A percentile compares a stretch with the other conserved stretches of the same genome.
Evolutionary conservation across 106 monocot species (phyloP).

Genomic region (Phalaenopsis aphrodite): DNA sequence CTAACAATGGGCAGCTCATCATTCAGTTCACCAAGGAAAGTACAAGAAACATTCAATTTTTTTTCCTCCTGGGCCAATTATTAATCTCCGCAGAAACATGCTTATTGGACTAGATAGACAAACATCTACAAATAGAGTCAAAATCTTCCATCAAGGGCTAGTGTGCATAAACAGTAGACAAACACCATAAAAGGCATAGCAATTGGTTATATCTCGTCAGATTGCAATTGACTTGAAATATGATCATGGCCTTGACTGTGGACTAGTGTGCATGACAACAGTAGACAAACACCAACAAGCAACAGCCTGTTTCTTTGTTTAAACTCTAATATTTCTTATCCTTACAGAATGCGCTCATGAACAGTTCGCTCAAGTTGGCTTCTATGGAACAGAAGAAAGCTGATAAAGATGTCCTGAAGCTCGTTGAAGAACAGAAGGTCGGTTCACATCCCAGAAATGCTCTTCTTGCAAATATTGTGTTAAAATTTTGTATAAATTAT

Average conservation of each 20-base stretch:
- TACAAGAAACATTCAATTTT: too few relatives aligned
- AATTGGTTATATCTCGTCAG: too few relatives aligned
- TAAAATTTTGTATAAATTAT: background rate
- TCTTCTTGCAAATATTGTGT: background rate
- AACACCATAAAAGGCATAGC: too few relatives aligned
- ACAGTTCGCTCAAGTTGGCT: slow-evolving; percentile 47
- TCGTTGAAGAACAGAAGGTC: slow-evolving; percentile 76
- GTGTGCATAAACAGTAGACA: too few relatives aligned
- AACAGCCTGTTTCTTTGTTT: background rate
- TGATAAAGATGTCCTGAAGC: slow-evolving; percentile 52
- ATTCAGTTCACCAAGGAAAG: too few relatives aligned
- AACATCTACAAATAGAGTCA: too few relatives aligned
- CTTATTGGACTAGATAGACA: too few relatives aligned
- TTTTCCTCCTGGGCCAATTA: too few relatives aligned
- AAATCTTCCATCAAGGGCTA: too few relatives aligned
- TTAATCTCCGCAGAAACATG: too few relatives aligned
- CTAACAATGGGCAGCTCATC: too few relatives aligned
- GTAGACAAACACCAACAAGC: background rate
- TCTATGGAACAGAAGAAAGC: slow-evolving; percentile 47
- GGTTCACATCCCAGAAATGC: background rate
- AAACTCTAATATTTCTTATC: background rate
- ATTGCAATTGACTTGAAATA: too few relatives aligned
- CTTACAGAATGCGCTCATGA: slow-evolving; percentile 50
- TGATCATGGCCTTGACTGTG: background rate
- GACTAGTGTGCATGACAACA: background rate